Base-by-base conservation (phyloP, 2,329 filamentous ascomycete species). In the Fusarium sp. region DNA sequence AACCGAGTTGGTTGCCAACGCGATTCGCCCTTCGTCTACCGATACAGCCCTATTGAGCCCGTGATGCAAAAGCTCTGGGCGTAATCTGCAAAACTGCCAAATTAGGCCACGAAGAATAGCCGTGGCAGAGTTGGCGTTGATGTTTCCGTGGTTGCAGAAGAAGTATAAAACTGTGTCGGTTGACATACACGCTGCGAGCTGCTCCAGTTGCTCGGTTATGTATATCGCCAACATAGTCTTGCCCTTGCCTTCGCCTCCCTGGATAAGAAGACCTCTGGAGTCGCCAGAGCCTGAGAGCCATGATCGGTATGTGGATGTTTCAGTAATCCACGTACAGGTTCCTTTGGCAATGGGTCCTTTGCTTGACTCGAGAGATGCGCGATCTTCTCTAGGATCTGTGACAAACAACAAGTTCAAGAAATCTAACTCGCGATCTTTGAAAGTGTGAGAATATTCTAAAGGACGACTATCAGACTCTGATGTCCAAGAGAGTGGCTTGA, bases 211-310 rank as follows among this genome's bases (percentile, higher is more conserved):
- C 27, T 66, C 46, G 4, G 49, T 49, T 3, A 71, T 27, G 27
- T 55, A 61, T 6, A 57, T 64, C 2, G 68, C 35, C 3, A 68
- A 5, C 54, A 65, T 68, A 7, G 58, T 68, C 44, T 71, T 71
- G 9, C 69, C 69, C 8, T 11, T 49, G 0, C 69, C 69, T 41
- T 44, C 38, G 5, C 33, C 20, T 5, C 45, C 69, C 18, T 52
- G 64, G 2, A 71, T 42, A 3, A 54, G 5, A n/a, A 68, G 53
- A 2, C 62, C 57, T 15, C 38, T 42, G 1, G 8, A 9, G 3
- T 33, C 25, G 13, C 36, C 31, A 1, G 31, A 33, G 1, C 20
- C 29, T 5, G 54, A 36, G 1, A 67, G 49, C 62, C 62, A 65
- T 17, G 64, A 67, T 15, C 42, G n/a, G 12, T 58, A 71, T 7